Base-by-base conservation (phyloP, 805 yeast species). In the Metschnikowia peoriensis region DNA sequence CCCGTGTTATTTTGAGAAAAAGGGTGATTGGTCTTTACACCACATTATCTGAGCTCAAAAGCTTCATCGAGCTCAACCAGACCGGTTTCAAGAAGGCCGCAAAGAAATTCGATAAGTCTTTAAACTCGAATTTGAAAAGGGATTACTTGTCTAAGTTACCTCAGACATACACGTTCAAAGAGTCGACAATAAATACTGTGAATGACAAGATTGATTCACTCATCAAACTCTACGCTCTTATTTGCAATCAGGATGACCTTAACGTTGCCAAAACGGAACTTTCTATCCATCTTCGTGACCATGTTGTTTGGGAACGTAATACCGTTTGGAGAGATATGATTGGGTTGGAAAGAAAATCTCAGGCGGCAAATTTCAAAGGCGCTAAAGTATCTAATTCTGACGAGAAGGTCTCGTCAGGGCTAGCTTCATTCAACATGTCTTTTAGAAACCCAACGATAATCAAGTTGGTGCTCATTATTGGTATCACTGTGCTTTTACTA, bases 301-400 rank as follows among this genome's bases (percentile, higher is more conserved):
- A 78, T 56, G 79, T 79, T 45, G 82, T 80, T 3, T 80, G 81
- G 79, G 83, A 80, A 61, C 67, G 84, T 62, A 76, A 79, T 55
- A 79, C 83, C 0, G 79, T 80, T 12, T 80, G 83, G 83, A 73
- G 79, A 60, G 82, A 79, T 56, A 77, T 79, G 82, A 75, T 79
- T 51, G 82, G 82, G 1, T 65, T 78, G 58, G 97, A 92, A 66
- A 80, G 97, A 60, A 88, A 88, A 62, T 76, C 92, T 0, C 93
- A 91, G 61, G 90, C 89, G 17, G 91, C 92, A 2, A 57, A 67
- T 59, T 51, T 52, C 6, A 56, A 56, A 17, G 48, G 44, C 4
- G 44, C 49, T 12, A 44, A 44, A n/a, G 14, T 41, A 10, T 40
- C 38, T 8, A 16, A 46, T 15, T n/a, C 42, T 3, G 46, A 53